Conservation (phyloP, 441 rosid species). For the Pelargonium myrrhifolium region DNA sequence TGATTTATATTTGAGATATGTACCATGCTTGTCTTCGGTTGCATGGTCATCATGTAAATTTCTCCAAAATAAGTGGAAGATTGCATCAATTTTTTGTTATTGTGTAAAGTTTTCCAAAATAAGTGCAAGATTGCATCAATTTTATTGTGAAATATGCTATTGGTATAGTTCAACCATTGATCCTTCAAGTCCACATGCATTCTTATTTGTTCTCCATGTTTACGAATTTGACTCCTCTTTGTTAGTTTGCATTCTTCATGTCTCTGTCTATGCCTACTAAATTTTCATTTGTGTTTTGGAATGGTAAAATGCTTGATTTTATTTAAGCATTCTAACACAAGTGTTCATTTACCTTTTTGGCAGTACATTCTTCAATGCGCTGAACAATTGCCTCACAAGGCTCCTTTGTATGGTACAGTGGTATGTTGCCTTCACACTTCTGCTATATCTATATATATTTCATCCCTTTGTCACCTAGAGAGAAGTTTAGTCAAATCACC, state of each 20-base stretch:
- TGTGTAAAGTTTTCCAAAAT: not conserved
- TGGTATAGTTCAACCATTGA: not conserved
- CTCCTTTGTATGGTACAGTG: constrained; percentile 82
- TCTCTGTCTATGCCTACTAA: not conserved
- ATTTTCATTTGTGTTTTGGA: not conserved
- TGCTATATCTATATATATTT: not conserved
- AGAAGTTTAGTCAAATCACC: not conserved
- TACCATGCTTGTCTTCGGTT: not conserved
- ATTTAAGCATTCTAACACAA: not conserved
- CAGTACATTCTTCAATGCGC: constrained; percentile 85
- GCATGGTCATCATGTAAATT: not conserved
- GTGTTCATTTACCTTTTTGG: constrained; percentile 11
- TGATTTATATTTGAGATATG: not conserved
- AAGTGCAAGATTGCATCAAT: not conserved
- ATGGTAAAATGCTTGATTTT: not conserved
- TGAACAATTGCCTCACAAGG: constrained; percentile 90
- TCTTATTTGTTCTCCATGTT: not conserved
- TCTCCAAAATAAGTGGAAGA: not conserved
- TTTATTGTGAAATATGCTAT: not conserved
- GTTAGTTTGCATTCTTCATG: not conserved
- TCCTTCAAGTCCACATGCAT: not conserved
- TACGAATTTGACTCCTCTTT: not conserved
- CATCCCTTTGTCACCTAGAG: not conserved
- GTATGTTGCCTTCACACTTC: constrained; percentile 33
- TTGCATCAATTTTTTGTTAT: not conserved